Percentiles rank a stretch among this genome's conserved stretches.
Conservation (phyloP, 2,329 filamentous ascomycete species). For the Simplicillium aogashimaense region DNA sequence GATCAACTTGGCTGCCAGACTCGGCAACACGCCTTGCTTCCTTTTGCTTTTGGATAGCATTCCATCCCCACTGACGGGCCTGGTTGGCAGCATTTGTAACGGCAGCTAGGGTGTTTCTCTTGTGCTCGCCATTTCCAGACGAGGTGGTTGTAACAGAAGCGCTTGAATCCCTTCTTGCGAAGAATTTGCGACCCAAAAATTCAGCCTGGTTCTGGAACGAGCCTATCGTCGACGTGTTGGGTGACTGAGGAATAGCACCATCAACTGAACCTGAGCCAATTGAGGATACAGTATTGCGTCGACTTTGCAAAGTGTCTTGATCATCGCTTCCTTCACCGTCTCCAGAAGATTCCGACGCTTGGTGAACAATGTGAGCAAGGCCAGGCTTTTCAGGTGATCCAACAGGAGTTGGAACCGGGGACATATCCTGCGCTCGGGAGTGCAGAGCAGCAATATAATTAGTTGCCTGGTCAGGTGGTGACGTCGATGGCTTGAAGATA, state of each 20-base stretch:
- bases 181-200: conserved; percentile 27
- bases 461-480: conserved; percentile 49
- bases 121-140: conserved; percentile 19
- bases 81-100: conserved; percentile 45
- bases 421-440: conserved; percentile 46
- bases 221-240: conserved; percentile 20
- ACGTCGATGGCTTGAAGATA: conserved; percentile 45
- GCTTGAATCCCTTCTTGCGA: conserved; percentile 27
- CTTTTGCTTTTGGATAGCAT: conserved; percentile 41
- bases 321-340: conserved; percentile 16
- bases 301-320: conserved; percentile 10
- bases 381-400: conserved; percentile 23
- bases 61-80: conserved; percentile 50
- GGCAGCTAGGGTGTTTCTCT: conserved; percentile 41
- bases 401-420: conserved; percentile 34
- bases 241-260: conserved; percentile 12
- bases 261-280: conserved; percentile 18
- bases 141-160: conserved; percentile 24
- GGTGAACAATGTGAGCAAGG: conserved; percentile 29
- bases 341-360: conserved; percentile 38
- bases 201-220: conserved; percentile 30
- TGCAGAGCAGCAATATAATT: conserved; percentile 60
- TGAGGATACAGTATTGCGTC: conserved; percentile 29
- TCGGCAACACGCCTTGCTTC: conserved; percentile 26
- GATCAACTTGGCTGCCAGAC: conserved; percentile 26